Percentiles rank a stretch among this genome's conserved stretches.
These are phyloP conservation scores for Clarireedia sp. DNA, from an alignment of 2,329 filamentous ascomycete genomes.

Conservation along the genomic window DNA sequence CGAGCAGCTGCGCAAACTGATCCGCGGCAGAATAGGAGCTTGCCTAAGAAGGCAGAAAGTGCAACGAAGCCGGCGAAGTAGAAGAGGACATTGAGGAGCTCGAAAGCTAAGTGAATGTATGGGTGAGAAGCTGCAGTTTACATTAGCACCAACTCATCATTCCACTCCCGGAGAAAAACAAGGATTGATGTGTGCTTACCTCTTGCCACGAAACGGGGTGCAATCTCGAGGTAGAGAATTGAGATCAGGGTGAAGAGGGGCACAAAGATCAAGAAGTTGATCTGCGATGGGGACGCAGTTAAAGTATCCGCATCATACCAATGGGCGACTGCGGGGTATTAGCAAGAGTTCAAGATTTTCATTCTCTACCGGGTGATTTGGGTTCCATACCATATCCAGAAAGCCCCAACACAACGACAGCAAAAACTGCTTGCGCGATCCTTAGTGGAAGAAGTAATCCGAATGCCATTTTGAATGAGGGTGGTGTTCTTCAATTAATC, in stretches of 20 bases:
- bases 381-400: slow-evolving; percentile 39
- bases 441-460: slow-evolving; percentile 37
- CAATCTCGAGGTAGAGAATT: slow-evolving; percentile 44
- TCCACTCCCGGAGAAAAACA: neutral
- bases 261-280: slow-evolving; percentile 51
- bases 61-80: slow-evolving; percentile 54
- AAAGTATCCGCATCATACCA: slow-evolving; percentile 52
- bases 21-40: slow-evolving; percentile 49
- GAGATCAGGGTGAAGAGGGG: slow-evolving; percentile 48
- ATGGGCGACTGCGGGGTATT: slow-evolving; percentile 41
- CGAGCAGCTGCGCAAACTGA: slow-evolving; percentile 48
- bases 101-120: slow-evolving; percentile 41
- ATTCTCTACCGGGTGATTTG: neutral
- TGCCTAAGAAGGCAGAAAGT: slow-evolving; percentile 47
- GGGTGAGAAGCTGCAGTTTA: slow-evolving; percentile 37
- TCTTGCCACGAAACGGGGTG: slow-evolving; percentile 34
- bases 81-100: slow-evolving; percentile 45
- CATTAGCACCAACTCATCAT: neutral
- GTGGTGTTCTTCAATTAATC: neutral
- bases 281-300: slow-evolving; percentile 44
- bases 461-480: slow-evolving; percentile 32
- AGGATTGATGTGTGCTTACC: slow-evolving; percentile 18
- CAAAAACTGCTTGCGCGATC: slow-evolving; percentile 38
- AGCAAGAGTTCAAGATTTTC: slow-evolving; percentile 13
- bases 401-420: slow-evolving; percentile 39